phyloP scores from a whole-genome alignment of 345 rosid genomes.

The Clarkia xantiana region DNA sequence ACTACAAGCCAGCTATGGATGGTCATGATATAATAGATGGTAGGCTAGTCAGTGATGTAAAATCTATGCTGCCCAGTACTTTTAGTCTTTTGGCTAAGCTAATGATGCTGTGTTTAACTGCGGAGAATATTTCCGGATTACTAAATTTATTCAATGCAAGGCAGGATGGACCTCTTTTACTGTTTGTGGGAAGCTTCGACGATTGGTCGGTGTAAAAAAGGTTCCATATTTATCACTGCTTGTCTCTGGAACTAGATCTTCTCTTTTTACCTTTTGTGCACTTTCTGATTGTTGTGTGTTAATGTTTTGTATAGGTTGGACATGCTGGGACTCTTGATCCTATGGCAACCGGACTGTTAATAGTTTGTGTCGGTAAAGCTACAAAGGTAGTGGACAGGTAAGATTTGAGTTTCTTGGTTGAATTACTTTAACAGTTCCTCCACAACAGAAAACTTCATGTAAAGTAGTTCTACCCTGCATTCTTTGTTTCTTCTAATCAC shows the following conservation, averaged over 20 bases:
- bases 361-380: conserved; percentile 85
- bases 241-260: neutral
- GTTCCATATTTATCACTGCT: conserved; percentile 16
- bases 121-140: too few species aligned
- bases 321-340: conserved; percentile 99
- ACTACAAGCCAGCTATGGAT: neutral
- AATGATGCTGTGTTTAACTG: too few species aligned
- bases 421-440: neutral
- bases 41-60: neutral
- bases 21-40: too few species aligned
- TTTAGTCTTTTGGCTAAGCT: neutral
- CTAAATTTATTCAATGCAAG: neutral
- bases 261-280: neutral
- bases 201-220: conserved; percentile 82
- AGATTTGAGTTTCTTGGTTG: conserved; percentile 9
- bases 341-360: conserved; percentile 91
- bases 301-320: conserved; percentile 41
- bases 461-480: too few species aligned
- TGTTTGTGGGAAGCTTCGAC: conserved; percentile 91
- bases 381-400: conserved; percentile 84
- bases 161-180: conserved; percentile 97
- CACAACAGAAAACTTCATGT: too few species aligned
- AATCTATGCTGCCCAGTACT: neutral
- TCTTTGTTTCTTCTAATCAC: too few species aligned
- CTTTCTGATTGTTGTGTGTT: neutral